Evolutionary conservation across 2,329 filamentous ascomycete genomes (phyloP), one percentile per base, ranked within the genome.

Genomic region (Rutstroemia sydowiana): DNA sequence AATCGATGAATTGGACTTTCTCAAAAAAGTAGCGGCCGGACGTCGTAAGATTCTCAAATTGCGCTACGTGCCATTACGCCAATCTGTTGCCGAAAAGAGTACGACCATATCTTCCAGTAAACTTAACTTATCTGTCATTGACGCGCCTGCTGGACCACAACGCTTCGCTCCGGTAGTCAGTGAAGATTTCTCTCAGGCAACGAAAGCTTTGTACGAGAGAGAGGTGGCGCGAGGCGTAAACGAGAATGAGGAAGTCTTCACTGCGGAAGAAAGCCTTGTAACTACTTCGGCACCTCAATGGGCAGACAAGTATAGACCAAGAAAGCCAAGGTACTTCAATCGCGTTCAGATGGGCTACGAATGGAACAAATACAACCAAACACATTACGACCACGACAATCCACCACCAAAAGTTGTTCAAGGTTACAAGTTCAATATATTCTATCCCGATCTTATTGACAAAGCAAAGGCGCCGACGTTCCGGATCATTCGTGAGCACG

Each of bases 361-460:
- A 69, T 98, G 93, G 93, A 98, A 98, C 75, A 98, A 98, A 71
- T 98, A 98, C 77, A 98, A 98, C 66, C 93, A 98, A 71, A 98
- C 93, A 11, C 93, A 98, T 71, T 98, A 98, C 72, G 93, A 97
- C 68, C 89, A 96, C 68, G 92, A 97, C 66, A 96, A 97, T 64
- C 93, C 93, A 2, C 93, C 93, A 1, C 93, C 93, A 23, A 96
- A 95, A 71, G 92, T 98, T 6, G 93, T 98, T 10, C 93, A 98
- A 68, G 93, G 93, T 52, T 98, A 98, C 76, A 96, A 95, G 69
- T 98, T 98, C 77, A 97, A 98, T 72, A 92, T 98, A 47, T 98
- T 98, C 71, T 98, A 98, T 66, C 93, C 93, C 0, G 93, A 98
- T 62, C 81, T 98, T 30, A 89, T 97, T 63, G 91, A 97, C 73